Conservation (phyloP, 73 alveolate species). For the Paramecium sonneborni region DNA sequence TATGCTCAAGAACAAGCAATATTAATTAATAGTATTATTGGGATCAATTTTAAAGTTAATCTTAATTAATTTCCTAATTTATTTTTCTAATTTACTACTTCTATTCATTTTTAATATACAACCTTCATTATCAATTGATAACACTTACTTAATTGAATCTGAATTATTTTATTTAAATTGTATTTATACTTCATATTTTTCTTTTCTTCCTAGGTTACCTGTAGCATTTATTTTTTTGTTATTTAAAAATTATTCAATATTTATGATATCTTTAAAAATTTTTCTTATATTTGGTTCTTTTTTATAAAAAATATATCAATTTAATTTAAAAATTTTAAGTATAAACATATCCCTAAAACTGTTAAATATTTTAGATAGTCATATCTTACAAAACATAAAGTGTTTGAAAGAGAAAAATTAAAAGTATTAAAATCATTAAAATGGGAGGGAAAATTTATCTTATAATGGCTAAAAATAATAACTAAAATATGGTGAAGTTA, state of each 20-base stretch:
- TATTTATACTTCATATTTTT: neutral
- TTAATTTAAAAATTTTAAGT: too few relatives aligned
- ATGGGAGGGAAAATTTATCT: too few relatives aligned
- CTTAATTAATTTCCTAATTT: neutral
- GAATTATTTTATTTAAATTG: neutral
- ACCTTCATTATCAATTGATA: neutral
- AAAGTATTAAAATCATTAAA: too few relatives aligned
- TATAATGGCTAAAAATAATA: too few relatives aligned
- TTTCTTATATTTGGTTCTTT: too few relatives aligned
- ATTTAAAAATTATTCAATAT: neutral
- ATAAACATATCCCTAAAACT: too few relatives aligned
- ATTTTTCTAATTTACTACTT: neutral
- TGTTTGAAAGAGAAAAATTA: too few relatives aligned
- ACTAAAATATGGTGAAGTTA: too few relatives aligned
- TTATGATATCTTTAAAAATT: neutral
- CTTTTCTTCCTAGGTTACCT: neutral
- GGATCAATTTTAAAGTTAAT: neutral
- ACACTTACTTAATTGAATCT: neutral
- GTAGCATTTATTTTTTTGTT: neutral
- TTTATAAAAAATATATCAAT: too few relatives aligned
- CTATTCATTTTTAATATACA: neutral
- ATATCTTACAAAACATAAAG: too few relatives aligned
- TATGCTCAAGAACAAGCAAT: neutral
- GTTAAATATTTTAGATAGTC: too few relatives aligned
- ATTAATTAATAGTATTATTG: neutral